Evolutionary conservation across 176 grass and related monocot species (phyloP).

Genomic region (Phoenix dactylifera): DNA sequence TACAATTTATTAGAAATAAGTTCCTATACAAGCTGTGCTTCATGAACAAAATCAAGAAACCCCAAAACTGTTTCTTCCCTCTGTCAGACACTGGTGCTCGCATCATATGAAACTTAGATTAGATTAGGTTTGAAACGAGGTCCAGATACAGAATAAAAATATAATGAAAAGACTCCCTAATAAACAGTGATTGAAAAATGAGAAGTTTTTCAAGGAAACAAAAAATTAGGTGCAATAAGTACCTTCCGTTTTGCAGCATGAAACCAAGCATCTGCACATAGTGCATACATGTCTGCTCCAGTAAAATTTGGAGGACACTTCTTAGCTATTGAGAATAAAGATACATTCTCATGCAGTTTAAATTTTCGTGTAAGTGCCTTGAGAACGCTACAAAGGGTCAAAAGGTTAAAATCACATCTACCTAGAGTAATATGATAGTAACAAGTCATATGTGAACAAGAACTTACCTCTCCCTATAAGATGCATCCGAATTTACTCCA

Average conservation of each 20-base stretch:
- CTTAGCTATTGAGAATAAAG: slow-evolving; percentile 69
- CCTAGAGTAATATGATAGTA: neutral
- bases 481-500: slow-evolving; percentile 78
- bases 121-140: too few relatives aligned
- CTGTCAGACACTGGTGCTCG: too few relatives aligned
- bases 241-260: slow-evolving; percentile 81
- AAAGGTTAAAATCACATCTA: neutral
- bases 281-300: slow-evolving; percentile 88
- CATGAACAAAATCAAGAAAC: too few relatives aligned
- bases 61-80: too few relatives aligned
- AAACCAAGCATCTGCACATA: slow-evolving; percentile 97
- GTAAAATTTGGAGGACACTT: slow-evolving; percentile 89
- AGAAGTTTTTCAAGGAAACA: neutral
- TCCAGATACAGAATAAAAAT: neutral
- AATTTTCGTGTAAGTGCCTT: slow-evolving; percentile 91
- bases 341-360: slow-evolving; percentile 74
- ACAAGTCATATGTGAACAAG: neutral
- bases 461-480: slow-evolving; percentile 67
- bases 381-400: slow-evolving; percentile 44
- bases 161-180: neutral
- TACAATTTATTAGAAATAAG: too few relatives aligned
- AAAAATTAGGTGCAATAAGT: slow-evolving; percentile 8
- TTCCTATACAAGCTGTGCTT: too few relatives aligned
- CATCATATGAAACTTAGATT: too few relatives aligned
- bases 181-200: neutral